Evolutionary conservation across 768 basidiomycete genomes (phyloP).

Genomic region (Rhizopogon sp.): DNA sequence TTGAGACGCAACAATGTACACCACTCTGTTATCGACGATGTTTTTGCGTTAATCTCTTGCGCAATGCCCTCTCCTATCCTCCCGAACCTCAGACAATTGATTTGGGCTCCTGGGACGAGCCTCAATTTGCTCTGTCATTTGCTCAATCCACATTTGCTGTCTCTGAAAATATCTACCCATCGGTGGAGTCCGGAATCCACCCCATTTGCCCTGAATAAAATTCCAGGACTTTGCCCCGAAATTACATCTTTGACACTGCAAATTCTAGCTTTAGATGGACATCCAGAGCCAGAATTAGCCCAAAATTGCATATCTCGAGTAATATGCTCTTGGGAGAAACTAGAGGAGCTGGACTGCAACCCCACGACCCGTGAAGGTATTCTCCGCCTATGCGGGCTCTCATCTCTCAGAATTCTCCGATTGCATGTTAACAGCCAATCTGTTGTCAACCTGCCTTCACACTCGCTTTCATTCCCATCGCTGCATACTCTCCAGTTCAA

Average conservation of each 20-base stretch:
- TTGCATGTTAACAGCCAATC: not conserved
- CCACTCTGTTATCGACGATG: not conserved
- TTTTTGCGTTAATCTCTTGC: not conserved
- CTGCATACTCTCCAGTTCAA: not conserved
- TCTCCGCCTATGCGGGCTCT: not conserved
- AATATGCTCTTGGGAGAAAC: not conserved
- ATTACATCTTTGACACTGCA: not conserved
- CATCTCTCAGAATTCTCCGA: not conserved
- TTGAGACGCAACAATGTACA: not conserved
- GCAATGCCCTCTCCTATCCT: not conserved
- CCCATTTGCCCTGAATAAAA: not conserved
- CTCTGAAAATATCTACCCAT: not conserved
- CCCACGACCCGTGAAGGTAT: not conserved
- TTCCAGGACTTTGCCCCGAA: not conserved
- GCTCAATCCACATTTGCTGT: not conserved
- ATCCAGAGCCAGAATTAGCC: not conserved
- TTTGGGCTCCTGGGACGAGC: not conserved
- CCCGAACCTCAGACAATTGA: not conserved
- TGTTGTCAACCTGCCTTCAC: not conserved
- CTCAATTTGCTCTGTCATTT: not conserved
- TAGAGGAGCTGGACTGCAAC: not conserved
- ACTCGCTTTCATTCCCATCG: not conserved
- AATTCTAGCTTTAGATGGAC: not conserved
- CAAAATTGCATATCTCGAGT: not conserved
- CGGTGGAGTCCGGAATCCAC: not conserved